phyloP scores from a whole-genome alignment of 2,329 filamentous ascomycete species.

The Dryadomyces quercus-mongolicae region DNA sequence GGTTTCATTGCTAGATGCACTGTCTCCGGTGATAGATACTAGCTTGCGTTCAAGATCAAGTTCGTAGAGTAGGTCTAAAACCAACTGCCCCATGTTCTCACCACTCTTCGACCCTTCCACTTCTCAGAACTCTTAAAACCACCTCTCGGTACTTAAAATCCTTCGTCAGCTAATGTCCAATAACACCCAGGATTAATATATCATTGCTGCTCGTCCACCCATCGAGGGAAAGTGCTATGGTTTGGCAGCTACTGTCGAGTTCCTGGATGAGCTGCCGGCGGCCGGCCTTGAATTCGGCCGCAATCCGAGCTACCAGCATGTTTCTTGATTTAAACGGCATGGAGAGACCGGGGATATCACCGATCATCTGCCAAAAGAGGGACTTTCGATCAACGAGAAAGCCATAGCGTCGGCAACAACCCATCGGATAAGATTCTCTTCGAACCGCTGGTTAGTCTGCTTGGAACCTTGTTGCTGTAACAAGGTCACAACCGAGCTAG shows the following conservation, averaged over 20 bases:
- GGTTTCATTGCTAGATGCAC: neutral
- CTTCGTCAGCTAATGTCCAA: neutral
- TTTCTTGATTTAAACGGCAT: neutral
- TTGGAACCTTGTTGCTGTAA: no score
- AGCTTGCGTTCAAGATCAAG: neutral
- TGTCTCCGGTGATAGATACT: neutral
- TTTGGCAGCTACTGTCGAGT: neutral
- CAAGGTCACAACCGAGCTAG: no score
- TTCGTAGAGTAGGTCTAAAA: neutral
- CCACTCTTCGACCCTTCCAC: neutral
- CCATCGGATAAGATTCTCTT: no score
- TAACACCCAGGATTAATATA: neutral
- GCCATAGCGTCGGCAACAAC: no score
- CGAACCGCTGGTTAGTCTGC: no score
- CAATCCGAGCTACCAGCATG: neutral
- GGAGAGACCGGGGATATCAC: no score
- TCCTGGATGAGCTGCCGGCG: neutral
- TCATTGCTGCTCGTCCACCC: neutral
- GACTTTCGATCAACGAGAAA: no score
- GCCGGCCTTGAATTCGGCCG: neutral
- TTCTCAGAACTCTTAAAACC: neutral
- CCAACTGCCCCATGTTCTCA: neutral
- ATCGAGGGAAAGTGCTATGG: neutral
- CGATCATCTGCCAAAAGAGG: no score
- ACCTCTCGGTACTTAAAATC: neutral